Conservation (phyloP, 352 stramenopile genomes). For the Pythium plurisporium region DNA sequence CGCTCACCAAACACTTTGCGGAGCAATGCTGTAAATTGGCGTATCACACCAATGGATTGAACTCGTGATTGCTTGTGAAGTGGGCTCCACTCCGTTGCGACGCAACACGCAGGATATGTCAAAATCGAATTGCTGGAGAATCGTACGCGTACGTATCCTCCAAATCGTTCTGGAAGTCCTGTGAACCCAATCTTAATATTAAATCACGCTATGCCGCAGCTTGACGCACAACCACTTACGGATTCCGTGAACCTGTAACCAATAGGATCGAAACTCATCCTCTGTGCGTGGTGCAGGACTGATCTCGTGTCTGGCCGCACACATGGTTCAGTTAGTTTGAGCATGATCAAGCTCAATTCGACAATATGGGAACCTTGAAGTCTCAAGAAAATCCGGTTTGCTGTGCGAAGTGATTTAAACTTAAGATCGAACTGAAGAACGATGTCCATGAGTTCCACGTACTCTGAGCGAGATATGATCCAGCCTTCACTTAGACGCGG, state of each 20-base stretch:
- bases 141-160: slow-evolving; percentile 33
- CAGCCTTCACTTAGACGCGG: slow-evolving; percentile 21
- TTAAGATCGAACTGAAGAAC: neutral
- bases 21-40: slow-evolving; percentile 24
- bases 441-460: neutral
- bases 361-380: too few relatives aligned
- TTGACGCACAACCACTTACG: too few relatives aligned
- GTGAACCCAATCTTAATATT: too few relatives aligned
- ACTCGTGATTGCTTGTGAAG: slow-evolving; percentile 33
- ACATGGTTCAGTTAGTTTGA: too few relatives aligned
- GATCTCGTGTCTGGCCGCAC: neutral
- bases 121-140: slow-evolving; percentile 30
- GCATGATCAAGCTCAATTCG: too few relatives aligned
- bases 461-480: slow-evolving; percentile 25
- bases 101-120: slow-evolving; percentile 41
- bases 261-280: slow-evolving; percentile 36
- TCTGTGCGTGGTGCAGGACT: slow-evolving; percentile 16
- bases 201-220: too few relatives aligned
- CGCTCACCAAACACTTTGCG: slow-evolving; percentile 26
- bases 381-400: too few relatives aligned
- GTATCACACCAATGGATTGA: slow-evolving; percentile 27
- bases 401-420: neutral
- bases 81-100: slow-evolving; percentile 30
- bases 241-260: slow-evolving; percentile 35
- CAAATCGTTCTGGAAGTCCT: slow-evolving; percentile 31